Percentiles rank a stretch among this genome's conserved stretches.
phyloP scores from a whole-genome alignment of 805 yeast genomes.

The Zygosaccharomyces siamensis region DNA sequence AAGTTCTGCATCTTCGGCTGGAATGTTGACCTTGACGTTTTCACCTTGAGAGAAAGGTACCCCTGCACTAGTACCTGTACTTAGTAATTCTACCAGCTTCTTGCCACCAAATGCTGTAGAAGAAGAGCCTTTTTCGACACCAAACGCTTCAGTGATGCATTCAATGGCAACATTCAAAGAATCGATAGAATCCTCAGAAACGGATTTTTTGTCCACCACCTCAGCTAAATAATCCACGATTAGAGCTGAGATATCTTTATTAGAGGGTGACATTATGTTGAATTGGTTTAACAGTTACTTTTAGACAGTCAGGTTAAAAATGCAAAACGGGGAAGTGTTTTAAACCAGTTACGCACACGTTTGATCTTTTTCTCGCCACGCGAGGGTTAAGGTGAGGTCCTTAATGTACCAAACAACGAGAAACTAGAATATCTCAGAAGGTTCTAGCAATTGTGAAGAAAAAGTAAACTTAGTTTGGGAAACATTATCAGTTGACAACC shows the following conservation, averaged over 20 bases:
- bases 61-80: slow-evolving; percentile 20
- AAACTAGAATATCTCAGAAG: background rate
- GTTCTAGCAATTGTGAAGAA: background rate
- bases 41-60: slow-evolving; percentile 15
- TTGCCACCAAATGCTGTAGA: slow-evolving; percentile 44
- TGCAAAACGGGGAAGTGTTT: background rate
- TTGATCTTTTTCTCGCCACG: background rate
- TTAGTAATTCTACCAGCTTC: slow-evolving; percentile 44
- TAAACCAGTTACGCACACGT: background rate
- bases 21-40: slow-evolving; percentile 40
- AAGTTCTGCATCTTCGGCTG: slow-evolving; percentile 44
- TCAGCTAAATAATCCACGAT: slow-evolving; percentile 66
- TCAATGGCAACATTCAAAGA: slow-evolving; percentile 92
- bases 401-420: background rate
- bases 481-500: too few relatives aligned
- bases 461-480: background rate
- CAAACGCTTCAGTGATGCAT: slow-evolving; percentile 84
- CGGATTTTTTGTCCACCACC: slow-evolving; percentile 54
- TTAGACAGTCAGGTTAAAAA: background rate
- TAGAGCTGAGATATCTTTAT: slow-evolving; percentile 64
- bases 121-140: slow-evolving; percentile 51
- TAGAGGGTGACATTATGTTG: slow-evolving; percentile 41
- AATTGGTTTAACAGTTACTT: background rate
- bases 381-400: background rate
- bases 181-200: slow-evolving; percentile 76